Base-by-base conservation (phyloP, 169 alveolate genomes). In the Plasmodium fragile region DNA sequence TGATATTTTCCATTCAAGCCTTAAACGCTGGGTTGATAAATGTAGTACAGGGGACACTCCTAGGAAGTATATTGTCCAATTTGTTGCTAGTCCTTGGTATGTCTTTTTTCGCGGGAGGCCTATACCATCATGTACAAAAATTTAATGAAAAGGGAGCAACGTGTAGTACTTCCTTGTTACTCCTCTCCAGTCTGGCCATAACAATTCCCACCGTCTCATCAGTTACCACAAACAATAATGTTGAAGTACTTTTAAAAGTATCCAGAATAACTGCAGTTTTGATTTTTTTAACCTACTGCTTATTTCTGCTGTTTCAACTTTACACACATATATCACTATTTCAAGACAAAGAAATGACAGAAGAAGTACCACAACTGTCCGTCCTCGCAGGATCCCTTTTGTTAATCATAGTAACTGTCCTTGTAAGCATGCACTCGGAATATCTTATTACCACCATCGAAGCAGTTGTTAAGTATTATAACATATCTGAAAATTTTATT, bases 41-140 rank as follows among this genome's bases (percentile, higher is more conserved):
- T 30, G 98, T 97, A 45, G 98, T 97, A n/a, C 97, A 97, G 93
- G 98, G 98, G 18, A 96, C 98, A 28, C 82, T 97, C 69, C 72
- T 97, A 90, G 98, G 98, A 49, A 95, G 97, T 16, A 97, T 97
- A 45, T 84, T 97, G 30, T 97, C 98, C 25, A 97, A 97, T 71
- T 82, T 96, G 81, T 78, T 97, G 83, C 96, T 97, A 72, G 98
- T 97, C 8, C 95, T 97, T 83, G 98, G 98, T 72, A 96, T 96
- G 98, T 96, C 98, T 6, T 97, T 97, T 83, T 96, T 97, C 85
- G 97, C 97, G 0, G 98, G 98, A 2, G 98, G 98, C n/a, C 79
- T 96, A 72, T 94, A 92, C 34, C 97, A 95, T 77, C 97, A 97
- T 78, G 96, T 97, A 34, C 98, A 97, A 87, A 96, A 95, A 70